Evolutionary conservation across 805 yeast genomes (phyloP).

Genomic region (Priceomyces carsonii): DNA sequence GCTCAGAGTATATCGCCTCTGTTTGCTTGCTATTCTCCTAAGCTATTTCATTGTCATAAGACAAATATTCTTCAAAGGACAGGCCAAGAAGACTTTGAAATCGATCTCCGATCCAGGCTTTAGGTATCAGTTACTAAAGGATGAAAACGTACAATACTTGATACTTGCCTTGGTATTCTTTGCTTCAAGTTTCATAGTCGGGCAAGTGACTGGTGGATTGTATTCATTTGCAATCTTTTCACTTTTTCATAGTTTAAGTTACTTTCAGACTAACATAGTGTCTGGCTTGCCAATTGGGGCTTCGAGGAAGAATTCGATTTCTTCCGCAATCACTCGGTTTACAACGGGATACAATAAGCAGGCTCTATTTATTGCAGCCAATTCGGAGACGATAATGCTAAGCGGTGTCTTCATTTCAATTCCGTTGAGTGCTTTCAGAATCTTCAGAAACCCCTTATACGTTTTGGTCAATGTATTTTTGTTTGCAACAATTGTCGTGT

Average conservation of each 20-base stretch:
- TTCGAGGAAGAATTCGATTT: slow-evolving; percentile 29
- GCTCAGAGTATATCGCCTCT: slow-evolving; percentile 25
- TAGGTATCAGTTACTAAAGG: slow-evolving; percentile 28
- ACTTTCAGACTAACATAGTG: slow-evolving; percentile 38
- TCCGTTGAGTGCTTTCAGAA: slow-evolving; percentile 25
- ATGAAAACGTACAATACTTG: slow-evolving; percentile 43
- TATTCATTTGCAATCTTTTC: slow-evolving; percentile 38
- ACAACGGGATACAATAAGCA: slow-evolving; percentile 33
- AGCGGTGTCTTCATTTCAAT: slow-evolving; percentile 23
- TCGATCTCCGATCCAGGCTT: slow-evolving; percentile 8
- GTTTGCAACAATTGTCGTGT: slow-evolving; percentile 26
- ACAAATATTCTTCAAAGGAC: slow-evolving; percentile 52
- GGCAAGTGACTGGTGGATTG: slow-evolving; percentile 39
- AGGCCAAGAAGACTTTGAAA: slow-evolving; percentile 11
- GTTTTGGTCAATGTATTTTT: slow-evolving; percentile 38
- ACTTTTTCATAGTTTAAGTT: slow-evolving; percentile 37
- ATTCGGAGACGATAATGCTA: slow-evolving; percentile 25
- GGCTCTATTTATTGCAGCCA: slow-evolving; percentile 40
- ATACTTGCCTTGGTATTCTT: slow-evolving; percentile 31
- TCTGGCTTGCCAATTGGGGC: slow-evolving; percentile 31
- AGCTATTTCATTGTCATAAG: slow-evolving; percentile 65
- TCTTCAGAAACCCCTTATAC: slow-evolving; percentile 23
- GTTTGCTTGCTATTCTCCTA: slow-evolving; percentile 53
- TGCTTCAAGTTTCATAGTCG: slow-evolving; percentile 28
- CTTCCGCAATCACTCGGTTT: slow-evolving; percentile 28